Evolutionary conservation across 2,329 filamentous ascomycete species (phyloP).

Genomic region (Juglanconis sp.): DNA sequence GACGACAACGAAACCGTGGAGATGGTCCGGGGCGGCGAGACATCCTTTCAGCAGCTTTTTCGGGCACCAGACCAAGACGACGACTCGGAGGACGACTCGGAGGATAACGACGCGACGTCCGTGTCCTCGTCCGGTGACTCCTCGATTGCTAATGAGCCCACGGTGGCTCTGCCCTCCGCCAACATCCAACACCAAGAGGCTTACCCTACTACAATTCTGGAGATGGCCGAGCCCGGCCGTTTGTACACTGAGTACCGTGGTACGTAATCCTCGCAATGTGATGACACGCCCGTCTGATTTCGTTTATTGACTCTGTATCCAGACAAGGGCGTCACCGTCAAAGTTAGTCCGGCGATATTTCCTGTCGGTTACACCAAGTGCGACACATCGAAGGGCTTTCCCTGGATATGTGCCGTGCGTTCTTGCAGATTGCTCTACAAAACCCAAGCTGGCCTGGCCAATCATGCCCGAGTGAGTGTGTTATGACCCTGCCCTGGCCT

Average conservation of each 20-base stretch:
- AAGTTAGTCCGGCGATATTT: slow-evolving; percentile 3
- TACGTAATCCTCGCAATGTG: neutral
- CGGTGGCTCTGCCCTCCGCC: slow-evolving; percentile 4
- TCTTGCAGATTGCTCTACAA: slow-evolving; percentile 8
- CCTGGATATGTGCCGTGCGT: slow-evolving; percentile 13
- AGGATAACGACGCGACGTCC: neutral
- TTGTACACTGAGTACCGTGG: slow-evolving; percentile 3
- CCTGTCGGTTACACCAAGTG: slow-evolving; percentile 10
- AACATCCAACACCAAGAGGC: slow-evolving; percentile 1
- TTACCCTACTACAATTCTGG: slow-evolving; percentile 5
- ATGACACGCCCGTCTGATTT: too few species aligned
- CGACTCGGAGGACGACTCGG: slow-evolving; percentile 4
- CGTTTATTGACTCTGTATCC: neutral
- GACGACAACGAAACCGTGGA: neutral
- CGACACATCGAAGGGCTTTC: neutral
- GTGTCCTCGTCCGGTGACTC: neutral
- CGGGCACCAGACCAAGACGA: slow-evolving; percentile 5
- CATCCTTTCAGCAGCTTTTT: slow-evolving; percentile 5
- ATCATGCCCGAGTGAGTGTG: slow-evolving; percentile 5
- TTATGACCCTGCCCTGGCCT: too few species aligned
- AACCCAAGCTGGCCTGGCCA: neutral
- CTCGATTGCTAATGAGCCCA: slow-evolving; percentile 1
- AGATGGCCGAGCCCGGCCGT: neutral
- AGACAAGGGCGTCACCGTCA: neutral
- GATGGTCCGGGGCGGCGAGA: neutral